These are phyloP conservation scores for Pleurostoma richardsiae DNA, from an alignment of 2,329 filamentous ascomycete species.

Conservation along the genomic window DNA sequence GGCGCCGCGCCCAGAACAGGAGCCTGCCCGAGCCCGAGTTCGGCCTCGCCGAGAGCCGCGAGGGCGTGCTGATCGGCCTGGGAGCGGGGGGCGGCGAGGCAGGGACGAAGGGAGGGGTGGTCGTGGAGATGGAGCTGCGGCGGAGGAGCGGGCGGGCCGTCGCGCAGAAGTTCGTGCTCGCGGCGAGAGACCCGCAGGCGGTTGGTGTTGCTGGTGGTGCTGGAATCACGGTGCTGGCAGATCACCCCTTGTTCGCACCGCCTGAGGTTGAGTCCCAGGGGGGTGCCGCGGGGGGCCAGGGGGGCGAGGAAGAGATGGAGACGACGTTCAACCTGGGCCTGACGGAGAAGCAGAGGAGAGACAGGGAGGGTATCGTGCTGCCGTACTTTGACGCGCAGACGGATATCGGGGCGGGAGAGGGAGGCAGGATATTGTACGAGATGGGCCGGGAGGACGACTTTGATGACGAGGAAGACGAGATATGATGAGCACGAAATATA, in stretches of 20 bases:
- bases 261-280: constrained; percentile 30
- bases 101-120: constrained; percentile 41
- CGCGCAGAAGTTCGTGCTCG: constrained; percentile 58
- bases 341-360: constrained; percentile 84
- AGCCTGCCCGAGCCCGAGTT: constrained; percentile 72
- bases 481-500: constrained; percentile 37
- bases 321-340: constrained; percentile 83
- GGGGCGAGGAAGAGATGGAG: constrained; percentile 51
- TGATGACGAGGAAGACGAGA: constrained; percentile 66
- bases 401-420: constrained; percentile 71
- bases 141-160: constrained; percentile 77
- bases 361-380: constrained; percentile 83
- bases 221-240: constrained; percentile 59
- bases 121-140: constrained; percentile 81
- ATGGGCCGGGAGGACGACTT: constrained; percentile 97
- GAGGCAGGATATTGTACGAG: constrained; percentile 91
- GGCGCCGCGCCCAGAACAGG: constrained; percentile 70
- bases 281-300: constrained; percentile 23
- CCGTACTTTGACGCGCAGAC: constrained; percentile 97
- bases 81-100: constrained; percentile 34
- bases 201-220: constrained; percentile 17
- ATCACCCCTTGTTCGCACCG: constrained; percentile 65
- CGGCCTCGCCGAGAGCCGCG: constrained; percentile 70
- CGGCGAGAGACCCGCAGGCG: constrained; percentile 15
- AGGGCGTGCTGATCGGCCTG: constrained; percentile 72